phyloP scores from a whole-genome alignment of 768 basidiomycete genomes.

The Leccinum longicurvipes region DNA sequence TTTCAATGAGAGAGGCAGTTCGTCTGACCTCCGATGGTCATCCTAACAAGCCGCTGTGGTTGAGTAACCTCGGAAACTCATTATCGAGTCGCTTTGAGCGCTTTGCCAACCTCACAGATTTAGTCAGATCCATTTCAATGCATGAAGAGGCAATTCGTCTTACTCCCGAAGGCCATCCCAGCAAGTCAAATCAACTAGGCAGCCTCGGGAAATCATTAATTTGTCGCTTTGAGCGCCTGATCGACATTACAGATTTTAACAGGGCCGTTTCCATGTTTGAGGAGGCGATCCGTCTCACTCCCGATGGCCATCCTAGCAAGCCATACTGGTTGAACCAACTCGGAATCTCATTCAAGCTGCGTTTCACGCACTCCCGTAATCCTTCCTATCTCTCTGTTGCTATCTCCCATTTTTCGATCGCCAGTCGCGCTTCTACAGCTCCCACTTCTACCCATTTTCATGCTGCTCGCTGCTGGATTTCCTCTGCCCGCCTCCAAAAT shows the following conservation, averaged over 20 bases:
- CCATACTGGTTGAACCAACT: neutral
- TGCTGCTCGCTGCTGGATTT: neutral
- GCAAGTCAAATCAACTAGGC: neutral
- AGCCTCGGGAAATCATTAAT: neutral
- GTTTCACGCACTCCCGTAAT: neutral
- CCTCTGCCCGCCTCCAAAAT: too few relatives aligned
- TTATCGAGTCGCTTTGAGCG: neutral
- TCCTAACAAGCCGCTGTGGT: neutral
- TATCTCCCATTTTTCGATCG: neutral
- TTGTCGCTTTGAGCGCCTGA: neutral
- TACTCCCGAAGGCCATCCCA: neutral
- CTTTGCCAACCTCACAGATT: neutral
- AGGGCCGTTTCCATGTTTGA: neutral
- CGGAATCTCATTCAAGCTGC: neutral
- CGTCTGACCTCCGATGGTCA: neutral
- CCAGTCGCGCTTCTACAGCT: neutral
- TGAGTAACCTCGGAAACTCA: neutral
- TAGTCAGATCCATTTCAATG: neutral
- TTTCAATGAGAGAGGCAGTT: neutral
- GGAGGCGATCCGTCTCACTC: neutral
- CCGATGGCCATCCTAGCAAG: neutral
- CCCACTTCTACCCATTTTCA: neutral
- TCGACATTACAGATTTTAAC: neutral
- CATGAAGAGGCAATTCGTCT: neutral
- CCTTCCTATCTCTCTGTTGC: neutral